A percentile compares a stretch with the other conserved stretches of the same genome.
phyloP scores from a whole-genome alignment of 768 basidiomycete genomes.

The Coprinopsis cinerea region DNA sequence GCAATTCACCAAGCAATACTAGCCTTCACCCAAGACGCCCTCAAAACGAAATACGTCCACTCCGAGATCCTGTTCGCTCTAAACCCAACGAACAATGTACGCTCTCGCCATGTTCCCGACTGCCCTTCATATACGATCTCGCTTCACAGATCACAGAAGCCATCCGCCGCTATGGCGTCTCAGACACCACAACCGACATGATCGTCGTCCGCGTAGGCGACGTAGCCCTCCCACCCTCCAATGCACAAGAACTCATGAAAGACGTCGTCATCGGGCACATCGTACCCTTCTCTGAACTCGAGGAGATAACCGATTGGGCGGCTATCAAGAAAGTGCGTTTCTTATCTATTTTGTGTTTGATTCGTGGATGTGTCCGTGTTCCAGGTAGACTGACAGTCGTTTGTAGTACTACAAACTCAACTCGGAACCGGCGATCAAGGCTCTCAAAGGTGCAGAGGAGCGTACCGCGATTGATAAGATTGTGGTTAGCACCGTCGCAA shows the following conservation, averaged over 20 bases:
- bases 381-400: background rate
- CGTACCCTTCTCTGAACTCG: slow-evolving; percentile 39
- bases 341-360: background rate
- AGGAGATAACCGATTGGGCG: slow-evolving; percentile 60
- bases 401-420: slow-evolving; percentile 67
- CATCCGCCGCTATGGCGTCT: slow-evolving; percentile 80
- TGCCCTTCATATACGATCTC: background rate
- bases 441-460: slow-evolving; percentile 29
- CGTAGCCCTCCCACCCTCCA: slow-evolving; percentile 25
- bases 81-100: slow-evolving; percentile 82
- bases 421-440: slow-evolving; percentile 38
- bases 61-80: slow-evolving; percentile 87
- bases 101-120: background rate
- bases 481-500: slow-evolving; percentile 73
- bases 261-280: slow-evolving; percentile 54
- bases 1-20: slow-evolving; percentile 81
- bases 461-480: slow-evolving; percentile 51
- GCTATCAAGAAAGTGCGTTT: slow-evolving; percentile 64
- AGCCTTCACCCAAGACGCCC: slow-evolving; percentile 46
- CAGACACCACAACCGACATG: slow-evolving; percentile 55
- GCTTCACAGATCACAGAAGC: slow-evolving; percentile 75
- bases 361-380: background rate
- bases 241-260: slow-evolving; percentile 46
- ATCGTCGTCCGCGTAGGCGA: slow-evolving; percentile 63
- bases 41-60: slow-evolving; percentile 69